Conservation (phyloP, 805 yeast genomes). For the Metschnikowia matae region DNA sequence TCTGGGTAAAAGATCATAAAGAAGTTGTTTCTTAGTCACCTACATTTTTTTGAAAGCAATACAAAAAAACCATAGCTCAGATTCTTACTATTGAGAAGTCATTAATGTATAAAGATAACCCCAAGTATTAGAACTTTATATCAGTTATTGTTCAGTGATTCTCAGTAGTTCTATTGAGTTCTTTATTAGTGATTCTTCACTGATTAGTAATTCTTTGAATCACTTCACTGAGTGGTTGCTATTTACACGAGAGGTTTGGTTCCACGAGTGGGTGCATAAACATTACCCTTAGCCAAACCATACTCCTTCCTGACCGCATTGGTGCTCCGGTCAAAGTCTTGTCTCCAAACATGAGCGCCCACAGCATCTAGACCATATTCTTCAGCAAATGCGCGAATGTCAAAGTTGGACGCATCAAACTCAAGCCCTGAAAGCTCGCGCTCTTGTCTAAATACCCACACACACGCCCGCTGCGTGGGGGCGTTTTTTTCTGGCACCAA, state of each 20-base stretch:
- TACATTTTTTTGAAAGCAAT: too few species aligned
- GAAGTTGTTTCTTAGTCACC: too few species aligned
- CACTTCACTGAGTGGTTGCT: background rate
- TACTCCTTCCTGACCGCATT: slow-evolving; percentile 62
- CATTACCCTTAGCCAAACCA: slow-evolving; percentile 71
- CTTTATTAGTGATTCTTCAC: too few species aligned
- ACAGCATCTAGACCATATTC: slow-evolving; percentile 60
- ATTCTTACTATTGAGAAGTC: too few species aligned
- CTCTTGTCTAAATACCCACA: slow-evolving; percentile 85
- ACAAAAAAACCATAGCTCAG: too few species aligned
- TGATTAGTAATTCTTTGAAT: too few species aligned
- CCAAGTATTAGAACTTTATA: too few species aligned
- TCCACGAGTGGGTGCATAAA: slow-evolving; percentile 61
- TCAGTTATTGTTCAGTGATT: too few species aligned
- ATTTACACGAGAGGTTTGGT: slow-evolving; percentile 24
- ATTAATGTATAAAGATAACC: too few species aligned
- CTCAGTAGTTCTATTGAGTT: too few species aligned
- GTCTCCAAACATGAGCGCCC: slow-evolving; percentile 93
- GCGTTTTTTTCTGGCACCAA: slow-evolving; percentile 88
- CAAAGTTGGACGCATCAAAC: slow-evolving; percentile 48
- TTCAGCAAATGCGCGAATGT: slow-evolving; percentile 65
- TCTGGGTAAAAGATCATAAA: too few species aligned
- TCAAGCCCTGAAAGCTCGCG: slow-evolving; percentile 15
- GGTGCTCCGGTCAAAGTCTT: slow-evolving; percentile 73
- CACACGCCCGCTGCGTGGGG: slow-evolving; percentile 74